Base-by-base conservation (phyloP, 169 alveolate species). In the Plasmodium malariae region DNA sequence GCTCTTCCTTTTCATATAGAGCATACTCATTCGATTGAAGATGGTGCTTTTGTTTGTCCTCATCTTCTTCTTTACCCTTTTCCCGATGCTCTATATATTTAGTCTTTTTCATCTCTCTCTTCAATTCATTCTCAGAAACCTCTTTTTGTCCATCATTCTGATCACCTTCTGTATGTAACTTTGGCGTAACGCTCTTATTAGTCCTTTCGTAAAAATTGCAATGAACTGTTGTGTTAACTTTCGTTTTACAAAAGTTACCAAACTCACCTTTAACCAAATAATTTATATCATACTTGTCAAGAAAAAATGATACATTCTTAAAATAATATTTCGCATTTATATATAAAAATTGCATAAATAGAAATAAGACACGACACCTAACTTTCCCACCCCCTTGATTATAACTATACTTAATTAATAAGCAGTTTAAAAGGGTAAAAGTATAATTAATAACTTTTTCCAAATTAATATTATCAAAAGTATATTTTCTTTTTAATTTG, bases 251-350 rank as follows among this genome's bases (percentile, higher is more conserved):
- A 24, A 78, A 32, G 3, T 2, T 62, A 19, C 51, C 51, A 1
- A 14, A 43, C 32, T 78, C 89, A 34, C 62, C 63, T 65, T 78
- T 78, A 43, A 83, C 48, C 43, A 83, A 32, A 67, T 67, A 67
- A 30, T 67, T 68, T 67, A 67, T 83, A 59, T 83, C 83, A 83
- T 83, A 83, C 11, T 65, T 83, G 34, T 83, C 49, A 6, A 83
- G 26, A 67, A 83, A 80, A 19, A 67, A 37, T 36, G 69, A 49
- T 40, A 83, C 62, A 67, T 83, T 83, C 34, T 67, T 67, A 45
- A 32, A 83, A 67, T 83, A 83, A 67, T 83, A 83, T 36, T 83
- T 83, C 7, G 91, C 48, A 70, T 83, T 83, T 30, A 83, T 43
- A 34, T 83, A 67, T 12, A 83, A 43, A 45, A 83, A 83, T 17